A percentile compares a stretch with the other conserved stretches of the same genome.
These are phyloP conservation scores for Typha latifolia DNA, from an alignment of 176 grass and related monocot genomes.

Conservation along the genomic window DNA sequence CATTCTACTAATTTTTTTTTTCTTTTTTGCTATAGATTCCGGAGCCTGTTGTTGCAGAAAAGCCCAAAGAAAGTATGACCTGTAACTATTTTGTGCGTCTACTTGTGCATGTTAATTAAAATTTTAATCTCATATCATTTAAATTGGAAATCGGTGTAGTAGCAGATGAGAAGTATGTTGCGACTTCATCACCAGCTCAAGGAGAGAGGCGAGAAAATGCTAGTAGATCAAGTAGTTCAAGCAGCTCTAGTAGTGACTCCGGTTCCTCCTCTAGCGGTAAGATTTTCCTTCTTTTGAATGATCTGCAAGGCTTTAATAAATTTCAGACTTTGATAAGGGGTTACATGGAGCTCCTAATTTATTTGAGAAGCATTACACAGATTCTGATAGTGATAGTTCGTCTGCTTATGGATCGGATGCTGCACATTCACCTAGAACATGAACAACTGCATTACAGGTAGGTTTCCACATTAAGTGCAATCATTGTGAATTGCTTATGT, in stretches of 20 bases:
- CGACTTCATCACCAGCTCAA: slow-evolving; percentile 30
- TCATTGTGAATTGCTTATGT: not conserved
- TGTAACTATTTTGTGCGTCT: slow-evolving; percentile 15
- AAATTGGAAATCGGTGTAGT: not conserved
- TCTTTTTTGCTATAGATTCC: slow-evolving; percentile 26
- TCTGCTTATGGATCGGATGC: slow-evolving; percentile 71
- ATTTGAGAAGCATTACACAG: slow-evolving; percentile 35
- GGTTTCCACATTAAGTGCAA: not conserved
- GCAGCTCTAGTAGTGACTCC: slow-evolving; percentile 88
- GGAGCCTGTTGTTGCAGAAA: slow-evolving; percentile 37
- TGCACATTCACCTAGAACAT: slow-evolving; percentile 51
- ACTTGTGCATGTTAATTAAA: not conserved
- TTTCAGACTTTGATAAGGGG: not conserved
- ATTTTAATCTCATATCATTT: not conserved
- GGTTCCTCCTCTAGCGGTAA: slow-evolving; percentile 89
- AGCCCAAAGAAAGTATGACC: slow-evolving; percentile 32
- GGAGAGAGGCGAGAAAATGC: slow-evolving; percentile 45
- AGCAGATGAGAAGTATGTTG: slow-evolving; percentile 32
- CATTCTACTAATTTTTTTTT: not conserved
- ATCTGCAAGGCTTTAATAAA: not conserved
- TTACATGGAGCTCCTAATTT: not conserved
- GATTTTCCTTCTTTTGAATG: slow-evolving; percentile 4
- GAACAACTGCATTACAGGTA: slow-evolving; percentile 43
- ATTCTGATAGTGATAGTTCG: slow-evolving; percentile 87
- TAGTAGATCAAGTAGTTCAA: slow-evolving; percentile 69